Percentiles rank a stretch among this genome's conserved stretches.
These are phyloP conservation scores for Raphanus hybrid DNA, from an alignment of 441 rosid genomes.

Conservation along the genomic window DNA sequence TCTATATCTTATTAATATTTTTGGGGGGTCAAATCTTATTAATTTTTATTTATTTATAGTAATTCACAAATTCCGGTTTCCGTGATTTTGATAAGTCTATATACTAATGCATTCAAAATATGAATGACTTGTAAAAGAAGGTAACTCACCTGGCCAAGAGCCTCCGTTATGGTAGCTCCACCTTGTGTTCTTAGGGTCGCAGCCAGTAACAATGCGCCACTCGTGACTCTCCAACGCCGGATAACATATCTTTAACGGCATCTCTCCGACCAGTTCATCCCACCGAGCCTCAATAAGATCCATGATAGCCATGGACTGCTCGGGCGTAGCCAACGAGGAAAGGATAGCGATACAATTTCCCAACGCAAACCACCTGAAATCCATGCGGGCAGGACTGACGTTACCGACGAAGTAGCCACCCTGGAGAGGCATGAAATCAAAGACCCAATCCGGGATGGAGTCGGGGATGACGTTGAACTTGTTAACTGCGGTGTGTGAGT, in stretches of 20 bases:
- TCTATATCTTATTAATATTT: not conserved
- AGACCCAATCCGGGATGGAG: constrained; percentile 27
- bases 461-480: constrained; percentile 61
- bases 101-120: constrained; percentile 1
- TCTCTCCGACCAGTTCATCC: constrained; percentile 60
- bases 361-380: constrained; percentile 55
- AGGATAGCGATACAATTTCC: constrained; percentile 55
- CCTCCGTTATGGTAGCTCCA: constrained; percentile 70
- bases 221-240: constrained; percentile 61
- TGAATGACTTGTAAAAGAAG: not conserved
- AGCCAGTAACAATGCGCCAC: constrained; percentile 60
- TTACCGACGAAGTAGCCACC: constrained; percentile 63
- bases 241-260: constrained; percentile 59
- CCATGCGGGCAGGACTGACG: constrained; percentile 62
- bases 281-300: constrained; percentile 54
- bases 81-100: not conserved
- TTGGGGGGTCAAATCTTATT: not conserved
- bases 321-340: constrained; percentile 50
- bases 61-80: not conserved
- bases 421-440: constrained; percentile 49
- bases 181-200: constrained; percentile 60
- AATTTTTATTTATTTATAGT: not conserved
- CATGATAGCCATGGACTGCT: constrained; percentile 55
- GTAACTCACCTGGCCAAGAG: constrained; percentile 59
- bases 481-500: constrained; percentile 50